These are phyloP conservation scores for Bretziella fagacearum DNA, from an alignment of 2,329 filamentous ascomycete species.

Conservation along the genomic window DNA sequence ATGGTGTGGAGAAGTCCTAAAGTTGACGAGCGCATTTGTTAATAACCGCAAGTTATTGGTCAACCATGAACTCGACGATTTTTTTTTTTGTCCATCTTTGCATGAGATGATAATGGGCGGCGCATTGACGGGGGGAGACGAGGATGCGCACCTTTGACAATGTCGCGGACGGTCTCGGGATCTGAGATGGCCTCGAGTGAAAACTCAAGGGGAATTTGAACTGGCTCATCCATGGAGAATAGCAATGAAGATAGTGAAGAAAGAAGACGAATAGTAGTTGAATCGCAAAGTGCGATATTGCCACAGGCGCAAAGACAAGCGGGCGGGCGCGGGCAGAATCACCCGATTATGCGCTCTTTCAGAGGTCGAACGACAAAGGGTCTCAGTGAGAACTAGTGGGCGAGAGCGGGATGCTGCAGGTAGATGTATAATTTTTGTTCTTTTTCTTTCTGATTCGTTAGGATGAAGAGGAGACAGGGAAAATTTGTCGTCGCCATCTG, in stretches of 20 bases:
- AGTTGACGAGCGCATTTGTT: neutral
- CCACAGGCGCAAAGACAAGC: neutral
- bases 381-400: neutral
- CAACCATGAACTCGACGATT: no score
- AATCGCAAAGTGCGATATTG: neutral
- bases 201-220: constrained; percentile 40
- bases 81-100: no score
- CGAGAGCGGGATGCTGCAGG: no score
- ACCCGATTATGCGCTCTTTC: neutral
- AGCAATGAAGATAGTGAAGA: neutral
- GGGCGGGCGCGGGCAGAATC: neutral
- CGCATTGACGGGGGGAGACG: constrained; percentile 1
- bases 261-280: neutral
- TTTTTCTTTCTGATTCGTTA: no score
- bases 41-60: neutral
- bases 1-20: constrained; percentile 86
- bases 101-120: neutral
- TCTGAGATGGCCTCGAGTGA: constrained; percentile 89
- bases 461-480: neutral
- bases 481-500: constrained; percentile 4
- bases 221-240: constrained; percentile 37
- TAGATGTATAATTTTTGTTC: no score
- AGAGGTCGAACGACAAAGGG: neutral
- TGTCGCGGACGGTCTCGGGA: constrained; percentile 72
- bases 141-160: constrained; percentile 59